phyloP scores from a whole-genome alignment of 345 rosid genomes.

The Moringa oleifera region DNA sequence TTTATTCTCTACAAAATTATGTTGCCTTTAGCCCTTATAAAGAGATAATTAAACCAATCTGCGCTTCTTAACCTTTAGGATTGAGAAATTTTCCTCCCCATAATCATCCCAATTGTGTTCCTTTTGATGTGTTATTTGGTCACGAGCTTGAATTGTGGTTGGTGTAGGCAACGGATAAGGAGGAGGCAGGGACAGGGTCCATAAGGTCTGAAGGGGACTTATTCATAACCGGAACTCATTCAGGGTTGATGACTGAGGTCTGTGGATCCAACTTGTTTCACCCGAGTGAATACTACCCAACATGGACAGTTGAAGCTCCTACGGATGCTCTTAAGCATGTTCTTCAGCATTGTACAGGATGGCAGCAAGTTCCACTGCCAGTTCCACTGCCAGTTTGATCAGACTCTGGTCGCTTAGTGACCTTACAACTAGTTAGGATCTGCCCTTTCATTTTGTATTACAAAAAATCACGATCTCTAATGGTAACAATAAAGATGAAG shows the following conservation, averaged over 20 bases:
- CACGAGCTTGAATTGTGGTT: background rate
- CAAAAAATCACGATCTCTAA: too few species aligned
- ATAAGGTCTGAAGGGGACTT: conserved; percentile 81
- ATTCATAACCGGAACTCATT: conserved; percentile 53
- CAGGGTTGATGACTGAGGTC: conserved; percentile 40
- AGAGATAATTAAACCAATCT: too few species aligned
- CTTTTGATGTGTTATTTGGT: too few species aligned
- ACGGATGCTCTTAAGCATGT: conserved; percentile 60
- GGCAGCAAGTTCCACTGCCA: conserved; percentile 62
- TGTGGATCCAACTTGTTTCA: conserved; percentile 41
- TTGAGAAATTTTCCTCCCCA: too few species aligned
- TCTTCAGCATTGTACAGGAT: conserved; percentile 73
- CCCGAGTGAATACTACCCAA: conserved; percentile 60
- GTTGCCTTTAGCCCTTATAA: too few species aligned
- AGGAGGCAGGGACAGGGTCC: conserved; percentile 42
- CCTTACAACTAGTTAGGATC: background rate
- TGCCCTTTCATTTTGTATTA: too few species aligned
- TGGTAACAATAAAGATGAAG: too few species aligned
- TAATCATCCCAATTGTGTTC: too few species aligned
- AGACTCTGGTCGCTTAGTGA: background rate
- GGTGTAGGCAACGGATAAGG: conserved; percentile 68
- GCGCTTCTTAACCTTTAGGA: too few species aligned
- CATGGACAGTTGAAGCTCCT: conserved; percentile 71
- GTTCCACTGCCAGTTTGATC: conserved; percentile 8
- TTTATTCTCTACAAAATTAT: too few species aligned